A percentile compares a stretch with the other conserved stretches of the same genome.
These are phyloP conservation scores for Aquilaria yunnanensis DNA, from an alignment of 345 rosid genomes.

Conservation along the genomic window DNA sequence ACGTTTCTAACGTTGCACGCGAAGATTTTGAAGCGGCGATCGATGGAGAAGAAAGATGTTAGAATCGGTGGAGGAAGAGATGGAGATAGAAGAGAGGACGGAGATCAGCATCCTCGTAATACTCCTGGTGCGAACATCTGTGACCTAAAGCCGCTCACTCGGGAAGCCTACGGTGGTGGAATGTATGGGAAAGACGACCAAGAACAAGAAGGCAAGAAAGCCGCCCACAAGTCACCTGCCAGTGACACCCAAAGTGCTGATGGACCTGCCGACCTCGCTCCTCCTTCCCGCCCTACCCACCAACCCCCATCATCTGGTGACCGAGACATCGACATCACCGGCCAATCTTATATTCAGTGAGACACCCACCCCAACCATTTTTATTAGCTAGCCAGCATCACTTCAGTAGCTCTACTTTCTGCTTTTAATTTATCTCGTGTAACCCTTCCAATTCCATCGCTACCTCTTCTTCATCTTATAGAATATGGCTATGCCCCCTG, in stretches of 20 bases:
- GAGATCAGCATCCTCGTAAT: slow-evolving; percentile 37
- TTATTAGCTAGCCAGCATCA: too few species aligned
- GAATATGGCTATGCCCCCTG: too few species aligned
- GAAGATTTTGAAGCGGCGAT: too few species aligned
- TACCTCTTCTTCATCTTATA: too few species aligned
- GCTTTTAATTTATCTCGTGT: too few species aligned
- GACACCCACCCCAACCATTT: too few species aligned
- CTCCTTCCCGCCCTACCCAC: slow-evolving; percentile 28
- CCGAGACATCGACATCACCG: slow-evolving; percentile 56
- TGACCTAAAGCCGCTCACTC: slow-evolving; percentile 40
- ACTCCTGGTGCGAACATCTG: slow-evolving; percentile 11
- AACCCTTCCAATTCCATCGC: too few species aligned
- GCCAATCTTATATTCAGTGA: slow-evolving; percentile 64
- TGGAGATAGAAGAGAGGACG: slow-evolving; percentile 6
- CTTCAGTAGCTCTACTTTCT: too few species aligned
- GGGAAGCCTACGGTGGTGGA: slow-evolving; percentile 62
- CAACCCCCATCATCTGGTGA: slow-evolving; percentile 50
- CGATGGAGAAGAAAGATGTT: slow-evolving; percentile 29
- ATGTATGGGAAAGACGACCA: slow-evolving; percentile 42
- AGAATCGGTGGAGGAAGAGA: slow-evolving; percentile 13
- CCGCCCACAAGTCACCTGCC: slow-evolving; percentile 30
- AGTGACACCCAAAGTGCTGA: slow-evolving; percentile 64
- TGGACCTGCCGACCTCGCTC: slow-evolving; percentile 30
- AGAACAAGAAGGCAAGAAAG: slow-evolving; percentile 12
- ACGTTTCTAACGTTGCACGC: too few species aligned